A percentile compares a stretch with the other conserved stretches of the same genome.
Evolutionary conservation across 768 basidiomycete genomes (phyloP).

Genomic region (Mycena haematopus): DNA sequence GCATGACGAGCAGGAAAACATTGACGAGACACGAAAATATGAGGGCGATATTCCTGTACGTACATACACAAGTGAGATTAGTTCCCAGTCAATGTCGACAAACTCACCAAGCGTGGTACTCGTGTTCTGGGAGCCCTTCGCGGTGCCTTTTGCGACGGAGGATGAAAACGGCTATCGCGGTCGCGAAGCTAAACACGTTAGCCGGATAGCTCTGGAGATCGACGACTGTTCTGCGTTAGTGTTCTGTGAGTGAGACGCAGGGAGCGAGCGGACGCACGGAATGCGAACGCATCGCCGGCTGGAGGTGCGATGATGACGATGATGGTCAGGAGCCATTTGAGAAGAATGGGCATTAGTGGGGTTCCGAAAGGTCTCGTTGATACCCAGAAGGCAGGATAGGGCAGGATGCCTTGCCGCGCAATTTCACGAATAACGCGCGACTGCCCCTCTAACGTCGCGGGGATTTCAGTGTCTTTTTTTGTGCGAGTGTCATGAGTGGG

Average conservation of each 20-base stretch:
- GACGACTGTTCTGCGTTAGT: slow-evolving; percentile 35
- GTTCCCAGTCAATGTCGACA: too few species aligned
- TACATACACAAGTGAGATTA: background rate
- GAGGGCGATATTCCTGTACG: slow-evolving; percentile 38
- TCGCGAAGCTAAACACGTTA: slow-evolving; percentile 44
- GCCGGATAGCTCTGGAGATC: slow-evolving; percentile 48
- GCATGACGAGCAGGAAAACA: slow-evolving; percentile 46
- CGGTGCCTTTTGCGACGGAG: slow-evolving; percentile 41
- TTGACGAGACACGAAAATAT: slow-evolving; percentile 45
- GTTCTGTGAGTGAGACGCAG: too few species aligned
- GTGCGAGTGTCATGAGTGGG: background rate
- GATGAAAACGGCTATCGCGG: slow-evolving; percentile 43
- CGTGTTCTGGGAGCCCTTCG: slow-evolving; percentile 41
- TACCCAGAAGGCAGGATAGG: slow-evolving; percentile 56
- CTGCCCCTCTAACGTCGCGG: slow-evolving; percentile 47
- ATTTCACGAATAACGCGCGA: slow-evolving; percentile 5
- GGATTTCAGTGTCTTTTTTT: background rate
- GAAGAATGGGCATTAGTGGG: slow-evolving; percentile 51
- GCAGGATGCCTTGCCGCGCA: slow-evolving; percentile 55
- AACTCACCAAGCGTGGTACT: slow-evolving; percentile 43
- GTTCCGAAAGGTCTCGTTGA: slow-evolving; percentile 59
- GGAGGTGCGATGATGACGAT: slow-evolving; percentile 56
- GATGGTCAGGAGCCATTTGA: slow-evolving; percentile 53
- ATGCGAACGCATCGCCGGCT: slow-evolving; percentile 51
- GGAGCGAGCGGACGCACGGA: slow-evolving; percentile 38